These are phyloP conservation scores for Chaetomidium leptoderma DNA, from an alignment of 495 filamentous ascomycete species.

Conservation along the genomic window DNA sequence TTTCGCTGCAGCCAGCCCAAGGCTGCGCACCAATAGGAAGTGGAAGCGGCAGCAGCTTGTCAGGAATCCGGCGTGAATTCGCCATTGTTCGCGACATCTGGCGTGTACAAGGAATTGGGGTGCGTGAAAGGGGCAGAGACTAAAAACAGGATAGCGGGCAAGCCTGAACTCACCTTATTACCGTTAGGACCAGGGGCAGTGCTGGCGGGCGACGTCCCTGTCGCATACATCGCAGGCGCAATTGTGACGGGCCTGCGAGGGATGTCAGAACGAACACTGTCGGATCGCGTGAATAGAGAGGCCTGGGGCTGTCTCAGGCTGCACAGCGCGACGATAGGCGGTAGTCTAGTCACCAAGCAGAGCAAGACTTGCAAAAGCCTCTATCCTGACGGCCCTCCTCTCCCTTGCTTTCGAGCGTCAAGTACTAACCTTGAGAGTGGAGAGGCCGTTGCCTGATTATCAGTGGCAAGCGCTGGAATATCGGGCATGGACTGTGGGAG, in stretches of 20 bases:
- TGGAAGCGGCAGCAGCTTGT: too few relatives aligned
- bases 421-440: conserved; percentile 61
- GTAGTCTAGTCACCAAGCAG: neutral
- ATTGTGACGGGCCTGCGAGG: conserved; percentile 27
- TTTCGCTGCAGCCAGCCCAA: conserved; percentile 6
- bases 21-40: too few relatives aligned
- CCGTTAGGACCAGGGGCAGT: conserved; percentile 63
- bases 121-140: neutral
- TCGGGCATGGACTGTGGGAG: conserved; percentile 51
- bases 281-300: neutral
- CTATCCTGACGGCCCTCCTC: neutral
- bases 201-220: conserved; percentile 63
- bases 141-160: neutral
- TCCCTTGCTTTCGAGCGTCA: neutral
- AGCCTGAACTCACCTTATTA: conserved; percentile 55
- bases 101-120: neutral
- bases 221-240: conserved; percentile 40
- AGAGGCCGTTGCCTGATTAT: conserved; percentile 54
- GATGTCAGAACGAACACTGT: conserved; percentile 6
- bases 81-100: too few relatives aligned
- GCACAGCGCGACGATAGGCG: too few relatives aligned
- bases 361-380: neutral
- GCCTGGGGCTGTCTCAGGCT: neutral
- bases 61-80: too few relatives aligned
- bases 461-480: conserved; percentile 59